Conservation (phyloP, 805 yeast genomes). For the Yamadazyma tumulicola region DNA sequence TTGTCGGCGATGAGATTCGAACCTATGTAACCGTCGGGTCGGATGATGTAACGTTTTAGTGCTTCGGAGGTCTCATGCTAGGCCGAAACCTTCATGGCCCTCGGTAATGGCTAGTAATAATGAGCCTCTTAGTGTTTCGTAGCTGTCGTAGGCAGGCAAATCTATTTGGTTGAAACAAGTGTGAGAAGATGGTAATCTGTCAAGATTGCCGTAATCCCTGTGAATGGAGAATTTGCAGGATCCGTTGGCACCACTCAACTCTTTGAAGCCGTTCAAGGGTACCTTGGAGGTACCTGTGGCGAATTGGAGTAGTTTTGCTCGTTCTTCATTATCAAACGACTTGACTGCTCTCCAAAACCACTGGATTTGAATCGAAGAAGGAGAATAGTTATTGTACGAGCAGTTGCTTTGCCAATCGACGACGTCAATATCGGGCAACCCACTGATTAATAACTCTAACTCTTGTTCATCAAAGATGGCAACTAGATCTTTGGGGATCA, state of each 20-base stretch:
- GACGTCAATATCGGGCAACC: constrained; percentile 93
- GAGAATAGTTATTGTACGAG: constrained; percentile 72
- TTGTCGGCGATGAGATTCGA: no score
- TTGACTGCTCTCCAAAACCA: constrained; percentile 99
- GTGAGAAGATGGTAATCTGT: constrained; percentile 90
- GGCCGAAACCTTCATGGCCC: constrained; percentile 95
- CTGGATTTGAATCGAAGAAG: constrained; percentile 80
- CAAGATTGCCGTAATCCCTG: constrained; percentile 80
- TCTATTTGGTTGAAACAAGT: constrained; percentile 92
- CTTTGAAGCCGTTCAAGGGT: constrained; percentile 91
- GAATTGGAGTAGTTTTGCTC: constrained; percentile 91
- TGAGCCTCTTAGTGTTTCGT: constrained; percentile 79
- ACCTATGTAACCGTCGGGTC: no score
- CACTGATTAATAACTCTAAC: constrained; percentile 85
- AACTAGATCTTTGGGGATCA: constrained; percentile 79
- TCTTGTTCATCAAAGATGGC: constrained; percentile 94
- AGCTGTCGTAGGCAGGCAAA: constrained; percentile 87
- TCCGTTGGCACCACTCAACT: constrained; percentile 83
- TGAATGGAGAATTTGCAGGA: constrained; percentile 83
- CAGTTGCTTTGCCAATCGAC: constrained; percentile 94
- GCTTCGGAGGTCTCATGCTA: no score
- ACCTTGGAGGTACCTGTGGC: constrained; percentile 97
- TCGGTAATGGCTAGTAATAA: constrained; percentile 84
- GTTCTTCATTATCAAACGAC: constrained; percentile 88
- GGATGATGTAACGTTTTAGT: no score